Evolutionary conservation across 2,329 filamentous ascomycete genomes (phyloP), one percentile per base, ranked within the genome.

Genomic region (Sporothrix pseudoabietina): DNA sequence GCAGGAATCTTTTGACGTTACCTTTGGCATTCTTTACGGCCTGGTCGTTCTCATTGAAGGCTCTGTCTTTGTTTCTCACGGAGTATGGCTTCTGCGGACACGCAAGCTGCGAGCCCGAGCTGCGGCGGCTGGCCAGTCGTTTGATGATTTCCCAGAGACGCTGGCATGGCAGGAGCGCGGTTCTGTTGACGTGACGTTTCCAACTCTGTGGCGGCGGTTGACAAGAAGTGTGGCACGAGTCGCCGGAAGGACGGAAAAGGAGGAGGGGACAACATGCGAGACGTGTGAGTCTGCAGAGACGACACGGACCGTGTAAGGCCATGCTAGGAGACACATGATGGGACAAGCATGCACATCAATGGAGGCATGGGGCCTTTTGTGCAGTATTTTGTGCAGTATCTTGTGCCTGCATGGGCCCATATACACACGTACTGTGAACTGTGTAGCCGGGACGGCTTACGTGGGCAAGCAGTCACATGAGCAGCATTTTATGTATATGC

Each of bases 21-120:
- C 54, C 26, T 57, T 57, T 57, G 54, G 54, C 26, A 57, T 57
- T 30, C 54, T 57, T 22, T 57, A 57, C 54, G 54, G 54, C 14
- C 54, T 57, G 19, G 54, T 57, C n/a, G 54, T 57, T 8, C 2
- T 57, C 2, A 57, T 57, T 8, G 54, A 57, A 12, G 54, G 54
- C n/a, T 57, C 54, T n/a, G 54, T 57, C 19, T 57, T 57, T n/a
- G 22, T 57, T 4, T 32, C 54, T 3, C 54, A 57, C n/a, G 54
- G 54, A 5, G 54, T 57, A 12, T 57, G 54, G 54, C 54, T 57
- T 19, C 54, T 32, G n/a, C 54, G 54, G n/a, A 57, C 54, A 30
- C 54, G 22, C 2, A 12, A n/a, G 26, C n/a, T 57, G 54, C 54
- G 54, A 8, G 22, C 5, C 19, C 54, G 54, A 8, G 54, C 54